Evolutionary conservation across 805 yeast species (phyloP).

Genomic region (Ogataea philodendri): DNA sequence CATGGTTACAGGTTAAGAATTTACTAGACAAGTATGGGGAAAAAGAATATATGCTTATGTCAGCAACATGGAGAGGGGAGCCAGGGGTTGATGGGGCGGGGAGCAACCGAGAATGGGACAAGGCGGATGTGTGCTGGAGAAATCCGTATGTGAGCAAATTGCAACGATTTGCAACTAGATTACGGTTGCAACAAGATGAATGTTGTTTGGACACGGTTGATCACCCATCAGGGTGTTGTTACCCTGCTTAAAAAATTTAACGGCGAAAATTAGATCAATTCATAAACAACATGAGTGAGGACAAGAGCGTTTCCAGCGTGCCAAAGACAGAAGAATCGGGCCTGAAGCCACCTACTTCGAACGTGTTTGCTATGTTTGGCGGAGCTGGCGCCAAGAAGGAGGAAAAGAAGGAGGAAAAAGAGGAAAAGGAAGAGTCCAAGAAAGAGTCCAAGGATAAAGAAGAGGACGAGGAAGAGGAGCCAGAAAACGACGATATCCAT

Average conservation of each 20-base stretch:
- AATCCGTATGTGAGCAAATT: no score
- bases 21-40: no score
- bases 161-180: no score
- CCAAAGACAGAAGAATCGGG: slow-evolving; percentile 34
- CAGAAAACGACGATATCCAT: slow-evolving; percentile 80
- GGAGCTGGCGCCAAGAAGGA: slow-evolving; percentile 73
- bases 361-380: slow-evolving; percentile 94
- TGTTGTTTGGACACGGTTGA: neutral
- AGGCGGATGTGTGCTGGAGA: neutral
- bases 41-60: no score
- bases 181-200: no score
- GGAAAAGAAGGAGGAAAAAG: slow-evolving; percentile 35
- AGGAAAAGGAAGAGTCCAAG: slow-evolving; percentile 37
- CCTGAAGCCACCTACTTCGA: slow-evolving; percentile 64
- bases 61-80: no score
- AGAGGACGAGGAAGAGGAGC: slow-evolving; percentile 56
- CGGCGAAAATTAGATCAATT: slow-evolving; percentile 8
- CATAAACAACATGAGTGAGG: slow-evolving; percentile 7
- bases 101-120: slow-evolving; percentile 1
- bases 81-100: no score
- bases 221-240: slow-evolving; percentile 1
- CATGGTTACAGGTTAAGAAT: slow-evolving; percentile 2
- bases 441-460: slow-evolving; percentile 34
- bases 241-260: slow-evolving; percentile 13
- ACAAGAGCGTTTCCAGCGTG: slow-evolving; percentile 7